Percentiles rank a stretch among this genome's conserved stretches.
These are phyloP conservation scores for Coccomyxa sp. DNA, from an alignment of 139 green algal genomes.

Conservation along the genomic window DNA sequence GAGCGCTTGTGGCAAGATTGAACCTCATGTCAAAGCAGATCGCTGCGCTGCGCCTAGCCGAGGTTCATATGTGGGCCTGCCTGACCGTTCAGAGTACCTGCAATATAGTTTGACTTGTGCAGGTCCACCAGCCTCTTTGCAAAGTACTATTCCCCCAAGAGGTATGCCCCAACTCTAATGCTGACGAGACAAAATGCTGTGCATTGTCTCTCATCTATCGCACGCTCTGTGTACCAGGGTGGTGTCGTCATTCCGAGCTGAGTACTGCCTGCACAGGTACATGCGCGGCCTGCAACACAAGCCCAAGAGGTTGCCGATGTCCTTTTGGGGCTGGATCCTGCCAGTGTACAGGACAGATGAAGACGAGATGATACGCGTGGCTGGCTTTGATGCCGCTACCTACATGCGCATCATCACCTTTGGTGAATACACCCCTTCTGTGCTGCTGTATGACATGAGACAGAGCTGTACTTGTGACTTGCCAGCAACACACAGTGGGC, in stretches of 20 bases:
- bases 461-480: neutral
- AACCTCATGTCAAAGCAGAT: neutral
- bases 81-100: conserved; percentile 8
- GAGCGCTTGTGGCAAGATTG: neutral
- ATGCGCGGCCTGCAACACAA: neutral
- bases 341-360: conserved; percentile 13
- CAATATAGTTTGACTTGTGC: conserved; percentile 18
- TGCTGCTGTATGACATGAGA: neutral
- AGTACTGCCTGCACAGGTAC: neutral
- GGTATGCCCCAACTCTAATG: neutral
- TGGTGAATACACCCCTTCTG: conserved; percentile 5
- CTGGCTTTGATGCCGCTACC: conserved; percentile 32
- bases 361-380: conserved; percentile 25
- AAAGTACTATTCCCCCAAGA: conserved; percentile 18
- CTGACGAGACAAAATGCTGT: neutral
- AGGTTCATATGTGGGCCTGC: neutral
- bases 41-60: neutral
- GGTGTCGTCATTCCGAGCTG: neutral
- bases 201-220: neutral
- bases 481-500: too few relatives aligned
- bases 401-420: conserved; percentile 35
- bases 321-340: conserved; percentile 22
- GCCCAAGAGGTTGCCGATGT: neutral
- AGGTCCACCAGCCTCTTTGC: neutral
- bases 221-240: neutral